Evolutionary conservation across 495 filamentous ascomycete genomes (phyloP).

Genomic region (Neurospora sp.): DNA sequence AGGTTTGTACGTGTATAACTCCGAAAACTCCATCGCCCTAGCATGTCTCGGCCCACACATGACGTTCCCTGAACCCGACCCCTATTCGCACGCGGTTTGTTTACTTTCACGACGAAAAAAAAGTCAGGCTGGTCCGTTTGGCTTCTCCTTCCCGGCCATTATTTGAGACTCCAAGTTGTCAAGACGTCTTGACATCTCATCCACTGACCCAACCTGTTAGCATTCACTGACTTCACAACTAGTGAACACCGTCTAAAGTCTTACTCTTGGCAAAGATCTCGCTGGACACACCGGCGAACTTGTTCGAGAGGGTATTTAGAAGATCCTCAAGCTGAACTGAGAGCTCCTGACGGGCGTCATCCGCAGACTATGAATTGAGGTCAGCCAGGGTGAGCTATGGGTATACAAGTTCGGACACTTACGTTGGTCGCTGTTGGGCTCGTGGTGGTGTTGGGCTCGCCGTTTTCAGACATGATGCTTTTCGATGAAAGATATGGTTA

Average conservation of each 20-base stretch:
- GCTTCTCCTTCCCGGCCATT: constrained; percentile 39
- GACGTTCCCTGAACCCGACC: neutral
- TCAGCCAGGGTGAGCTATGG: neutral
- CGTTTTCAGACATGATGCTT: constrained; percentile 20
- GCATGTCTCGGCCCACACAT: neutral
- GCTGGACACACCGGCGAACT: constrained; percentile 69
- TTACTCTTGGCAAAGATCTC: constrained; percentile 85
- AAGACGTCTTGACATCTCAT: constrained; percentile 85
- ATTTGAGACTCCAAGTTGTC: constrained; percentile 78
- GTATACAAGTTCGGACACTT: constrained; percentile 2
- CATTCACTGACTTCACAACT: neutral
- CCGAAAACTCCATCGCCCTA: neutral
- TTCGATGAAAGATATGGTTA: neutral
- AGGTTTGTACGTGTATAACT: neutral
- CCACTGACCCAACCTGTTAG: constrained; percentile 47
- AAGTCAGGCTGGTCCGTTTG: constrained; percentile 11
- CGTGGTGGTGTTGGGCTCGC: constrained; percentile 11
- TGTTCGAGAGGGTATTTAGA: constrained; percentile 69
- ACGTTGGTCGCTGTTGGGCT: constrained; percentile 22
- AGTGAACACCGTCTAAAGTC: constrained; percentile 14
- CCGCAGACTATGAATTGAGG: constrained; percentile 17
- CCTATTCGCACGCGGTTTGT: neutral
- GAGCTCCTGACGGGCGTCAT: constrained; percentile 48
- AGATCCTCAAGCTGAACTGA: constrained; percentile 74
- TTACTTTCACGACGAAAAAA: neutral